Conservation (phyloP, 306 rosid species). For the Cajanus cajan region DNA sequence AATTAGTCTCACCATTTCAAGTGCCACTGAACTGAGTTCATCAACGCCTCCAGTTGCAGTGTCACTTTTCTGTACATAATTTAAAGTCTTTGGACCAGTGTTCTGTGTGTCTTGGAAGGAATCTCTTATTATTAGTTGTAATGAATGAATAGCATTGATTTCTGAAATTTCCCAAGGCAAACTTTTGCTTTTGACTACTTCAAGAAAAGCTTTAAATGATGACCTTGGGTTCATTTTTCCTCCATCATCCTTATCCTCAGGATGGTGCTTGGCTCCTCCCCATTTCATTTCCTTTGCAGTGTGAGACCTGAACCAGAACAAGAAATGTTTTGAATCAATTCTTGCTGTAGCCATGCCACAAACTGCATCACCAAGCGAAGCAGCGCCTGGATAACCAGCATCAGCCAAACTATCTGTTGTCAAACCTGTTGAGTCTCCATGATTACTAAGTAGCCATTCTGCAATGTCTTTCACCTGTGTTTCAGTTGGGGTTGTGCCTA, state of each 20-base stretch:
- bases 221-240: conserved; percentile 75
- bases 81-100: conserved; percentile 37
- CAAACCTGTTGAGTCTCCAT: conserved; percentile 76
- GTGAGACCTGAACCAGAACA: conserved; percentile 90
- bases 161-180: conserved; percentile 80
- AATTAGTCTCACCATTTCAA: conserved; percentile 84
- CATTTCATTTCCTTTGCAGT: conserved; percentile 68
- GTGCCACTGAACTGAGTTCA: conserved; percentile 71
- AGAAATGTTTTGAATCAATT: conserved; percentile 57
- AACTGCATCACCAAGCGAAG: conserved; percentile 64
- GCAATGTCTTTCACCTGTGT: conserved; percentile 68
- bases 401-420: conserved; percentile 77
- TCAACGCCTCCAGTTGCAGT: conserved; percentile 36
- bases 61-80: conserved; percentile 27
- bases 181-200: conserved; percentile 69
- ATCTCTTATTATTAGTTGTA: conserved; percentile 74
- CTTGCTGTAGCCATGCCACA: conserved; percentile 79
- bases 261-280: conserved; percentile 91
- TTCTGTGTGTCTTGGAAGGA: conserved; percentile 47
- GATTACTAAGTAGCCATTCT: conserved; percentile 61
- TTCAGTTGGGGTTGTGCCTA: conserved; percentile 84
- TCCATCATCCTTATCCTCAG: conserved; percentile 67
- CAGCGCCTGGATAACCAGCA: conserved; percentile 78
- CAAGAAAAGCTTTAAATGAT: conserved; percentile 76
- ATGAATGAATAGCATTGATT: conserved; percentile 77